Evolutionary conservation across 129 eudicot species (phyloP).

Genomic region (Glebionis coronaria): DNA sequence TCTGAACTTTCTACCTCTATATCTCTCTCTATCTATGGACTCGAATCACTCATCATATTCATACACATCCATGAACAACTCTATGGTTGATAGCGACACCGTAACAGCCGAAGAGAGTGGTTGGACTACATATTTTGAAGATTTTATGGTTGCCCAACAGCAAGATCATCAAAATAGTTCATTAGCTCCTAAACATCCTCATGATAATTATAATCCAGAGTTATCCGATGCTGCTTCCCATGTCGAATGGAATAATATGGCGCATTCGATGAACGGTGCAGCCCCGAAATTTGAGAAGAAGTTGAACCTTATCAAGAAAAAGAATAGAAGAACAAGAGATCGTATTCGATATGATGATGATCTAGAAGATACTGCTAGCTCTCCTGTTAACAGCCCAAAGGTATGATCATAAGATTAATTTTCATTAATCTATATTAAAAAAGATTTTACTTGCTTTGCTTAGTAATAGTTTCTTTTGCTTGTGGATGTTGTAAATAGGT

Average conservation of each 20-base stretch:
- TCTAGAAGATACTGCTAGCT: conserved; percentile 84
- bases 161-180: conserved; percentile 27
- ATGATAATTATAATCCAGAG: not conserved
- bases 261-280: conserved; percentile 23
- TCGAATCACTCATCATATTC: conserved; percentile 25
- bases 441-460: not conserved
- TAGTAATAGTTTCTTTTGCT: conserved; percentile 7
- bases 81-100: conserved; percentile 18
- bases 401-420: conserved; percentile 22
- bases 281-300: conserved; percentile 38
- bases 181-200: not conserved
- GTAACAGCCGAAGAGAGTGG: conserved; percentile 61
- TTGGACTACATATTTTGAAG: conserved; percentile 74
- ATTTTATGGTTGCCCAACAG: conserved; percentile 48
- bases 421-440: no score
- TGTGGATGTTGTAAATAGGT: conserved; percentile 27
- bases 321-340: conserved; percentile 33
- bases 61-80: conserved; percentile 28
- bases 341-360: conserved; percentile 47
- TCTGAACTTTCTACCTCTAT: conserved; percentile 12
- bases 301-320: conserved; percentile 43
- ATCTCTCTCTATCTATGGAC: conserved; percentile 26
- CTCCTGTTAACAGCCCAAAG: conserved; percentile 88
- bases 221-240: conserved; percentile 68
- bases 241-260: conserved; percentile 21